Evolutionary conservation across 495 filamentous ascomycete species (phyloP).

Genomic region (Daldinia grandis): DNA sequence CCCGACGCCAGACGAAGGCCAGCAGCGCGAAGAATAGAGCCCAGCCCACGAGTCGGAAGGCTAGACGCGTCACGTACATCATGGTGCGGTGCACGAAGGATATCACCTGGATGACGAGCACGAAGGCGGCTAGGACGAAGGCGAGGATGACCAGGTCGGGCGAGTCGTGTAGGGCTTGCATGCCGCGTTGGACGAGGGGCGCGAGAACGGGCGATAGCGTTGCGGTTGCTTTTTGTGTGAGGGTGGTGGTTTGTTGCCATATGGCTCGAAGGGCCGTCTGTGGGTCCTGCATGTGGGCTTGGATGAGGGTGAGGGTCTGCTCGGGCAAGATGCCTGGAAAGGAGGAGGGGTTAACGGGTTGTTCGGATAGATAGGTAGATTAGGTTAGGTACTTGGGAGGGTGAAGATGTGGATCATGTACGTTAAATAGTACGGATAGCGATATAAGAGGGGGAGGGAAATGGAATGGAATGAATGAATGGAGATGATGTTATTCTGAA

Average conservation of each 20-base stretch:
- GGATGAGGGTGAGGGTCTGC: slow-evolving; percentile 46
- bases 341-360: not conserved
- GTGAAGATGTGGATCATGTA: not conserved
- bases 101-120: slow-evolving; percentile 73
- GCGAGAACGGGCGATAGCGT: slow-evolving; percentile 47
- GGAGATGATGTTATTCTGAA: not conserved
- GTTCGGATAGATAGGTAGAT: not conserved
- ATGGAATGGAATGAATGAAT: not conserved
- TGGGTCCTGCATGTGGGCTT: slow-evolving; percentile 50
- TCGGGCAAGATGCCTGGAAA: slow-evolving; percentile 53
- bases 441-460: not conserved
- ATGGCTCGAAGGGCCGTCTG: slow-evolving; percentile 48
- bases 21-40: slow-evolving; percentile 57
- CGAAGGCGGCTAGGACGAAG: slow-evolving; percentile 60
- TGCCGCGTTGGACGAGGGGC: slow-evolving; percentile 59
- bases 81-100: slow-evolving; percentile 71
- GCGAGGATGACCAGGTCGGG: slow-evolving; percentile 70
- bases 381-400: not conserved
- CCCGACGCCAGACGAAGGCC: slow-evolving; percentile 68
- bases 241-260: slow-evolving; percentile 38
- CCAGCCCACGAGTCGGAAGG: slow-evolving; percentile 68
- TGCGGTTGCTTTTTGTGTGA: slow-evolving; percentile 48
- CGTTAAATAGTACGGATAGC: not conserved
- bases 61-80: slow-evolving; percentile 75
- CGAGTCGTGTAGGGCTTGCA: slow-evolving; percentile 48